These are phyloP conservation scores for Nakazawaea laoshanensis DNA, from an alignment of 805 yeast genomes.

Conservation along the genomic window DNA sequence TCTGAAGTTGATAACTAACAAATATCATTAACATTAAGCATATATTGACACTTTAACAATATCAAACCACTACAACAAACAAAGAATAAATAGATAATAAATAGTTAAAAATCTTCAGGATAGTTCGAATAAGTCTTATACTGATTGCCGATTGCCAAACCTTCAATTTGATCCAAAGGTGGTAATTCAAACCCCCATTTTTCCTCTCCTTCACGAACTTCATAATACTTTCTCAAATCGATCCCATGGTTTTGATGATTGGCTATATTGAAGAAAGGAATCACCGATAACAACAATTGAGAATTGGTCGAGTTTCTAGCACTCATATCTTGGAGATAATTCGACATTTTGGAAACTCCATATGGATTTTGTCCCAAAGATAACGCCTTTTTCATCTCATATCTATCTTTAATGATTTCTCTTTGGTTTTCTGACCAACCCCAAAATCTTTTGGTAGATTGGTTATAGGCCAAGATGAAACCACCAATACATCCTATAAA, in stretches of 20 bases:
- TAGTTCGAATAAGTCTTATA: conserved; percentile 13
- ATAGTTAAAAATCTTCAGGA: conserved; percentile 7
- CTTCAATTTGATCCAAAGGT: conserved; percentile 40
- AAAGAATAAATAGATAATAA: conserved; percentile 8
- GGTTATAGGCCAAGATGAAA: conserved; percentile 59
- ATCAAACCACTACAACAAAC: no score
- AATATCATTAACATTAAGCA: no score
- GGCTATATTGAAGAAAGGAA: conserved; percentile 81
- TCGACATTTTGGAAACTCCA: conserved; percentile 55
- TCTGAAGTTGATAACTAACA: no score
- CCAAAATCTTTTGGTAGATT: conserved; percentile 65
- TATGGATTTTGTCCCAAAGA: conserved; percentile 60
- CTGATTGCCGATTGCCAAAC: conserved; percentile 14
- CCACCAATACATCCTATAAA: conserved; percentile 67
- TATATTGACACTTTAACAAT: no score
- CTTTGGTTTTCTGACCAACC: conserved; percentile 67
- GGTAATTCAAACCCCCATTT: conserved; percentile 43
- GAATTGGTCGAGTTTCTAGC: conserved; percentile 74
- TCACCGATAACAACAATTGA: conserved; percentile 43
- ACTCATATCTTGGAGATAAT: conserved; percentile 66
- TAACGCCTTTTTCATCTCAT: conserved; percentile 59
- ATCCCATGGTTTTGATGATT: conserved; percentile 80
- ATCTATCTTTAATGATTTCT: conserved; percentile 68
- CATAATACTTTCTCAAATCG: conserved; percentile 52
- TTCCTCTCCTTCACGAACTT: conserved; percentile 50